Conservation (phyloP, 2,329 filamentous ascomycete species). For the Neopestalotiopsis sp. region DNA sequence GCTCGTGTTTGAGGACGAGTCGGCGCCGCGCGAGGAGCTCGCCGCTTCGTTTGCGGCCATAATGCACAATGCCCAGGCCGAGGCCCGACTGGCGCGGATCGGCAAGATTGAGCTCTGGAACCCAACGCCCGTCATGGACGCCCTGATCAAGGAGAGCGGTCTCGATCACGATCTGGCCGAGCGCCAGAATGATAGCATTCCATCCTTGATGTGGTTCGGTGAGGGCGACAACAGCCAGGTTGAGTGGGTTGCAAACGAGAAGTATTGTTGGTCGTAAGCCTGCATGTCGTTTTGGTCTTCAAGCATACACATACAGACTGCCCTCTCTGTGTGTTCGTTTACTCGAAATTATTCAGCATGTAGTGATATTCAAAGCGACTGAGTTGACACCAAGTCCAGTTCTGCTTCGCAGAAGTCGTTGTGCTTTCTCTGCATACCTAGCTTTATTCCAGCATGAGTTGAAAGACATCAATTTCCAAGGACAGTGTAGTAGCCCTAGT, state of each 20-base stretch:
- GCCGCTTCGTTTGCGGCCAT: slow-evolving; percentile 64
- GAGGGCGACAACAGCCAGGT: slow-evolving; percentile 56
- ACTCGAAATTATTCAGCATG: neutral
- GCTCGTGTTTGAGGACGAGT: slow-evolving; percentile 63
- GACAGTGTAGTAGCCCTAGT: too few relatives aligned
- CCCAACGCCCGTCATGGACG: slow-evolving; percentile 61
- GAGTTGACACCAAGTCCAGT: too few relatives aligned
- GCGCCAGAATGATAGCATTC: slow-evolving; percentile 70
- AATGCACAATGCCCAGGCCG: slow-evolving; percentile 68
- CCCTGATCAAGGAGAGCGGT: slow-evolving; percentile 52
- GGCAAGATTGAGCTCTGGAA: slow-evolving; percentile 83
- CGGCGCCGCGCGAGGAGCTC: slow-evolving; percentile 47
- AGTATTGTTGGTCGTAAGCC: slow-evolving; percentile 77
- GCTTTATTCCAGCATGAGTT: too few relatives aligned
- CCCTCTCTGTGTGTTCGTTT: neutral
- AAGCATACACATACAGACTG: neutral
- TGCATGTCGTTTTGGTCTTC: neutral
- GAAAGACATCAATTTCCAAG: too few relatives aligned
- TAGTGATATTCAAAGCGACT: neutral
- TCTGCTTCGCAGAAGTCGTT: too few relatives aligned
- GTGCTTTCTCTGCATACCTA: too few relatives aligned
- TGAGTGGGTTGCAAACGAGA: slow-evolving; percentile 79
- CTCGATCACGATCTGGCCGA: slow-evolving; percentile 57
- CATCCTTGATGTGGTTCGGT: slow-evolving; percentile 76
- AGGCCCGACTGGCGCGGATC: slow-evolving; percentile 76